A percentile compares a stretch with the other conserved stretches of the same genome.
Conservation (phyloP, 176 grass and related monocot genomes). For the Aegilops umbellulata region DNA sequence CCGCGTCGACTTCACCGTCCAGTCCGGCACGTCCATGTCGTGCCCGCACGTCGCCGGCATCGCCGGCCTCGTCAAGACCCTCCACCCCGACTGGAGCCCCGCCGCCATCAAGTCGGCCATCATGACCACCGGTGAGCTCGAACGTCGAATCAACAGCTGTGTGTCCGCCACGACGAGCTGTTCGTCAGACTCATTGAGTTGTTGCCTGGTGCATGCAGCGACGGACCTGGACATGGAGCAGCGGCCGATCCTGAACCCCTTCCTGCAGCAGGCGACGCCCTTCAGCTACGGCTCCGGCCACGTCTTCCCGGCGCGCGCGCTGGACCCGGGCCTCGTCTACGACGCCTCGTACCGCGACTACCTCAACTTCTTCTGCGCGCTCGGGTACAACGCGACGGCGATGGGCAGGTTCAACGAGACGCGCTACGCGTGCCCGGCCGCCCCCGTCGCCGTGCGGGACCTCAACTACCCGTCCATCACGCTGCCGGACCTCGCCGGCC, state of each 20-base stretch:
- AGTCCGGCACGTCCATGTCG: constrained; percentile 82
- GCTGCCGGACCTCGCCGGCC: constrained; percentile 18
- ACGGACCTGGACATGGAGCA: constrained; percentile 30
- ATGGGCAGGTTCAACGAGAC: constrained; percentile 16
- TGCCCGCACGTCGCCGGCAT: constrained; percentile 70
- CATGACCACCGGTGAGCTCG: constrained; percentile 56
- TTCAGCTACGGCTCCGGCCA: constrained; percentile 71
- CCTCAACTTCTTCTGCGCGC: constrained; percentile 66
- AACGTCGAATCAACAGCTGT: not conserved
- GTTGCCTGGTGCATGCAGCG: constrained; percentile 35
- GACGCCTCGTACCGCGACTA: constrained; percentile 49
- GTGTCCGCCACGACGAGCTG: too few species aligned
- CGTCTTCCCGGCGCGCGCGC: constrained; percentile 40
- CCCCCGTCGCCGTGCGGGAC: constrained; percentile 16
- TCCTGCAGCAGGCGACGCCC: constrained; percentile 40
- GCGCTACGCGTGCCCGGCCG: constrained; percentile 47
- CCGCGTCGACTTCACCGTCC: constrained; percentile 40
- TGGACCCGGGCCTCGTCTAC: constrained; percentile 81
- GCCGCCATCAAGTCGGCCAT: constrained; percentile 67
- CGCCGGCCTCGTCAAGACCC: constrained; percentile 52
- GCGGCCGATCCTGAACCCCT: constrained; percentile 32
- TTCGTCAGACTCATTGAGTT: not conserved
- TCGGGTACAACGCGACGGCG: constrained; percentile 55
- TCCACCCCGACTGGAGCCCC: constrained; percentile 71
- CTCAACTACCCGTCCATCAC: constrained; percentile 74